Evolutionary conservation across 2,329 filamentous ascomycete species (phyloP).

Genomic region (Tothia fuscella): DNA sequence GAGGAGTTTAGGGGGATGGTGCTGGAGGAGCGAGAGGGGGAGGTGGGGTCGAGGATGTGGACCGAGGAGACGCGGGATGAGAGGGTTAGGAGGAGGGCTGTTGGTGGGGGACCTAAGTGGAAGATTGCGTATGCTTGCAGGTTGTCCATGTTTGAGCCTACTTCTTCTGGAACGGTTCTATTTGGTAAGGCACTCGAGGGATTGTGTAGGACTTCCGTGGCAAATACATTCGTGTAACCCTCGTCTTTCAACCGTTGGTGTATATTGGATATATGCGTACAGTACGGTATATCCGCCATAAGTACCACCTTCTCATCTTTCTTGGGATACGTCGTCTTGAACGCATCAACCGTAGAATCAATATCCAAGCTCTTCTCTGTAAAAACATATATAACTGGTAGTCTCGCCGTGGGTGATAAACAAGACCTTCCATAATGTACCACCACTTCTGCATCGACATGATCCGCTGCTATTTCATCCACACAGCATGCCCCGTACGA

Average conservation of each 20-base stretch:
- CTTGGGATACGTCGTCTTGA: constrained; percentile 57
- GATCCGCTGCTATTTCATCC: constrained; percentile 91
- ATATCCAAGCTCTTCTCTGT: constrained; percentile 60
- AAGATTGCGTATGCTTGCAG: constrained; percentile 65
- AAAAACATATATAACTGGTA: constrained; percentile 86
- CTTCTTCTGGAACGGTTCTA: constrained; percentile 49
- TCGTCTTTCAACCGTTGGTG: constrained; percentile 38
- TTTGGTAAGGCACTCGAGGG: constrained; percentile 77
- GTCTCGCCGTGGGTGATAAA: constrained; percentile 72
- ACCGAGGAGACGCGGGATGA: constrained; percentile 69
- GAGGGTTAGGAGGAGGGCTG: constrained; percentile 74
- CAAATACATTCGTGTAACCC: constrained; percentile 61
- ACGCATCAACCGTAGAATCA: constrained; percentile 45
- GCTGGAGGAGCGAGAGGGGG: constrained; percentile 14
- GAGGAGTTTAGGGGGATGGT: constrained; percentile 40
- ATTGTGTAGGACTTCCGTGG: constrained; percentile 63
- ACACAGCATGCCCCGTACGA: constrained; percentile 97
- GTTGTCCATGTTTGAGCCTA: constrained; percentile 31
- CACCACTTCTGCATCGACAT: constrained; percentile 79
- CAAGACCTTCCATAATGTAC: constrained; percentile 92
- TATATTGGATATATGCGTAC: constrained; percentile 56
- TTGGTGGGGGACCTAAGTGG: constrained; percentile 70
- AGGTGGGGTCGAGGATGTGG: constrained; percentile 50
- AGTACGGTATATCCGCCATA: constrained; percentile 83
- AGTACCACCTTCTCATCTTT: constrained; percentile 56